These are phyloP conservation scores for Rhodotorula sp. DNA, from an alignment of 1,284 basidiomycete species.

Conservation along the genomic window DNA sequence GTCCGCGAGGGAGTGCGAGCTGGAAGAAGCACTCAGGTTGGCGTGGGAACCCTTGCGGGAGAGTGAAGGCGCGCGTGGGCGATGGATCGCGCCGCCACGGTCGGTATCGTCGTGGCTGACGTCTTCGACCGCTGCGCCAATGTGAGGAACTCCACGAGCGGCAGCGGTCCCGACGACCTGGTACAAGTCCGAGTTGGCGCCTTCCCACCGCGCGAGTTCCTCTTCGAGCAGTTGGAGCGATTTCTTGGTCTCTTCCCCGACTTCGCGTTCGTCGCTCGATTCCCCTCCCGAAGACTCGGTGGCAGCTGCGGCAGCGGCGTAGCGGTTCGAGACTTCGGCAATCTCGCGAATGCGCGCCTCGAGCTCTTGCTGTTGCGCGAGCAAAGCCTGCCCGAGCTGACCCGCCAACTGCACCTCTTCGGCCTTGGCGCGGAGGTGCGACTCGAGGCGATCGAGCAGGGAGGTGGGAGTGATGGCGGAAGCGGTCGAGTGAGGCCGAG, in stretches of 20 bases:
- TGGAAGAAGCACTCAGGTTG: constrained; percentile 15
- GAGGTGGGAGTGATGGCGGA: constrained; percentile 13
- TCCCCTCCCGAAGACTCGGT: constrained; percentile 45
- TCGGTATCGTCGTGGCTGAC: not conserved
- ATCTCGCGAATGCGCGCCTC: constrained; percentile 79
- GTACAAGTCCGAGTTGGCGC: constrained; percentile 76
- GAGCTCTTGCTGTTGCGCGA: constrained; percentile 85
- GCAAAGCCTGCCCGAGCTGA: constrained; percentile 82
- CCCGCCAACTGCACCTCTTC: constrained; percentile 85
- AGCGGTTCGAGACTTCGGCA: constrained; percentile 51
- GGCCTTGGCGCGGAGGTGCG: constrained; percentile 80
- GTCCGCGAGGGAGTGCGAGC: constrained; percentile 18
- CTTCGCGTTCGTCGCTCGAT: constrained; percentile 53
- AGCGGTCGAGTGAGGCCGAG: not conserved
- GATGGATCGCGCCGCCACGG: constrained; percentile 1
- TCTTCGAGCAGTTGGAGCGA: constrained; percentile 74
- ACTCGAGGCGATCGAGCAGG: constrained; percentile 62
- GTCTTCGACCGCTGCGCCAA: constrained; percentile 2
- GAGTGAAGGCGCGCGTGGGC: constrained; percentile 11
- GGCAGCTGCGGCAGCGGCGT: constrained; percentile 15
- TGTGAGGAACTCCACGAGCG: constrained; percentile 44
- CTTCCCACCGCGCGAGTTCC: constrained; percentile 74
- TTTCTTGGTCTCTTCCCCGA: constrained; percentile 60
- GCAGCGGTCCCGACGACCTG: constrained; percentile 60
- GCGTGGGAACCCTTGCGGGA: constrained; percentile 22